phyloP scores from a whole-genome alignment of 257 asterid genomes.

The Jacaranda copaia region DNA sequence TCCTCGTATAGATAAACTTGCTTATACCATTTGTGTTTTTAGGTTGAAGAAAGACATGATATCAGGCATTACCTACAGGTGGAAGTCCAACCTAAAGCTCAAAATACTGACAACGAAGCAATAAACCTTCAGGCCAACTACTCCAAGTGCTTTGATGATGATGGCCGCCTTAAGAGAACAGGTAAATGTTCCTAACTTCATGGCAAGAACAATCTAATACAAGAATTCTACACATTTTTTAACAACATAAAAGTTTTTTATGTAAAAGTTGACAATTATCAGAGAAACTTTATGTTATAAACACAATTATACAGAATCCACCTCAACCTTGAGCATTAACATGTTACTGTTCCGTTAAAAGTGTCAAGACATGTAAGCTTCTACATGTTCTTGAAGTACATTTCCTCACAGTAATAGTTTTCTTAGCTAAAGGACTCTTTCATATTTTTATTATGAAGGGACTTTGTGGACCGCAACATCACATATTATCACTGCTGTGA shows the following conservation, averaged over 20 bases:
- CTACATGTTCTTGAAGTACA: too few species aligned
- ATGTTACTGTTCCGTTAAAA: too few species aligned
- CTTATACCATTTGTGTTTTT: neutral
- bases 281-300: too few species aligned
- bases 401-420: too few species aligned
- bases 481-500: slow-evolving; percentile 46
- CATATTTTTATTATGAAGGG: slow-evolving; percentile 34
- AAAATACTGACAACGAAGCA: slow-evolving; percentile 33
- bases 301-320: too few species aligned
- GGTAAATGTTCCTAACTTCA: slow-evolving; percentile 22
- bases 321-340: too few species aligned
- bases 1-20: neutral
- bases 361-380: too few species aligned
- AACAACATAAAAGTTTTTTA: too few species aligned
- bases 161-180: slow-evolving; percentile 52
- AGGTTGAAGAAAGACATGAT: slow-evolving; percentile 52
- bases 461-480: slow-evolving; percentile 47
- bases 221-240: too few species aligned
- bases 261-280: too few species aligned
- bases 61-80: slow-evolving; percentile 45
- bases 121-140: slow-evolving; percentile 44
- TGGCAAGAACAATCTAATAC: too few species aligned
- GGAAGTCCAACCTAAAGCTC: slow-evolving; percentile 43
- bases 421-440: too few species aligned
- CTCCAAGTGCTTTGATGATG: slow-evolving; percentile 55